These are phyloP conservation scores for Cladobotryum mycophilum DNA, from an alignment of 2,329 filamentous ascomycete genomes.

Conservation along the genomic window DNA sequence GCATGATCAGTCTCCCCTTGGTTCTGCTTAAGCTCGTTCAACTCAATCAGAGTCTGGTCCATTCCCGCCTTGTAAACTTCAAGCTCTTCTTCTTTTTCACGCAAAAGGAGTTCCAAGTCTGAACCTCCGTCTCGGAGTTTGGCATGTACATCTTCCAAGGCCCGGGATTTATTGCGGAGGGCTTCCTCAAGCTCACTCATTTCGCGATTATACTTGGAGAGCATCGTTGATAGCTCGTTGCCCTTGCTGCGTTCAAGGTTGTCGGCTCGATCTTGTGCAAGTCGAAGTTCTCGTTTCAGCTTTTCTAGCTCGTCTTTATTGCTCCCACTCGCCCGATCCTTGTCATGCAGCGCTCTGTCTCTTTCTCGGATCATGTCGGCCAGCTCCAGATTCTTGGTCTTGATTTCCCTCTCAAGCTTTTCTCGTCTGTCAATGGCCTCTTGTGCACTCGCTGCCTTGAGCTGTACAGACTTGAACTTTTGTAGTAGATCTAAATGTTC, in stretches of 20 bases:
- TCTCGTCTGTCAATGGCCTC: slow-evolving; percentile 93
- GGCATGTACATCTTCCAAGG: slow-evolving; percentile 75
- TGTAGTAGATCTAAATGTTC: slow-evolving; percentile 93
- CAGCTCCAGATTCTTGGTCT: slow-evolving; percentile 98
- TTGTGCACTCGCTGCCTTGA: slow-evolving; percentile 94
- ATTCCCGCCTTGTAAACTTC: slow-evolving; percentile 98
- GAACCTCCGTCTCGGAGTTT: slow-evolving; percentile 74
- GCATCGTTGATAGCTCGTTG: slow-evolving; percentile 88
- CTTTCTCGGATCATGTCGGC: slow-evolving; percentile 98
- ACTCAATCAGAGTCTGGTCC: slow-evolving; percentile 89
- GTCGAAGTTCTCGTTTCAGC: slow-evolving; percentile 83
- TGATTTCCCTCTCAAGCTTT: slow-evolving; percentile 93
- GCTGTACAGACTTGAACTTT: slow-evolving; percentile 91
- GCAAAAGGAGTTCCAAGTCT: slow-evolving; percentile 77
- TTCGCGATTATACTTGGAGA: slow-evolving; percentile 93
- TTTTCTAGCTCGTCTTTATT: slow-evolving; percentile 94
- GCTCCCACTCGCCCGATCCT: slow-evolving; percentile 76
- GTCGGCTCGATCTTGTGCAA: slow-evolving; percentile 86
- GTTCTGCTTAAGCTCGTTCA: slow-evolving; percentile 78
- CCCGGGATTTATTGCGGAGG: slow-evolving; percentile 77
- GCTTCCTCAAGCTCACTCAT: slow-evolving; percentile 96
- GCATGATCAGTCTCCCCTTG: slow-evolving; percentile 71
- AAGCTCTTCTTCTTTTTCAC: slow-evolving; percentile 94
- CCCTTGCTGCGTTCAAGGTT: slow-evolving; percentile 90
- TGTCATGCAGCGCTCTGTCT: slow-evolving; percentile 87